phyloP scores from a whole-genome alignment of 2,329 filamentous ascomycete genomes.

The Epichloe gansuensis region DNA sequence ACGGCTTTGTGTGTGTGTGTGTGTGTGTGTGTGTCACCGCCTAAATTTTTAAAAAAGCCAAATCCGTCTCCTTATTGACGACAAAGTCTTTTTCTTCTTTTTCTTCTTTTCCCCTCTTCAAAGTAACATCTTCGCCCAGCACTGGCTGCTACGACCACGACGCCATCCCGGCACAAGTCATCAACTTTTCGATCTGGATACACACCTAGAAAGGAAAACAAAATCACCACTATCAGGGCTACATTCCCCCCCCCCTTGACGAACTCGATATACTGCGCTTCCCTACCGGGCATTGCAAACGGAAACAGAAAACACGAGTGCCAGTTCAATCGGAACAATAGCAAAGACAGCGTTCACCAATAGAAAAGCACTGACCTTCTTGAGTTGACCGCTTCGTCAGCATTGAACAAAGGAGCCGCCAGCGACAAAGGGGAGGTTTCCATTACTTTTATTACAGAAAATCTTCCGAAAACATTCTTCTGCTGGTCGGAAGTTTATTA shows the following conservation, averaged over 20 bases:
- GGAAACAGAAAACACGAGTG: background rate
- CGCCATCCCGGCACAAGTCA: background rate
- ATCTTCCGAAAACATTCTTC: background rate
- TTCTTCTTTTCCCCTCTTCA: background rate
- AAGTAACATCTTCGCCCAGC: background rate
- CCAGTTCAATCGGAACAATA: conserved; percentile 1
- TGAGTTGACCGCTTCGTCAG: background rate
- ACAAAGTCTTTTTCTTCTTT: background rate
- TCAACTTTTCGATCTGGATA: background rate
- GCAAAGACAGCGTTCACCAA: background rate
- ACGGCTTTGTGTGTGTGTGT: background rate
- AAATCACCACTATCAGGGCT: too few species aligned
- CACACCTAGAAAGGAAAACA: too few species aligned
- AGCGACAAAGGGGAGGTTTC: background rate
- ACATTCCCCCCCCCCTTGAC: background rate
- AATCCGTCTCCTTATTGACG: background rate
- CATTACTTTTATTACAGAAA: background rate
- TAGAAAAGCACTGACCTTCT: background rate
- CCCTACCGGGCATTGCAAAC: background rate
- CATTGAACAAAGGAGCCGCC: conserved; percentile 1
- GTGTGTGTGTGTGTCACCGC: background rate
- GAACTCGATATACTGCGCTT: background rate
- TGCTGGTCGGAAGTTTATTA: conserved; percentile 8
- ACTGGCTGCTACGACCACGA: background rate
- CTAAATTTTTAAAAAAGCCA: background rate